Evolutionary conservation across 768 basidiomycete species (phyloP).

Genomic region (Rhodotorula babjevae): DNA sequence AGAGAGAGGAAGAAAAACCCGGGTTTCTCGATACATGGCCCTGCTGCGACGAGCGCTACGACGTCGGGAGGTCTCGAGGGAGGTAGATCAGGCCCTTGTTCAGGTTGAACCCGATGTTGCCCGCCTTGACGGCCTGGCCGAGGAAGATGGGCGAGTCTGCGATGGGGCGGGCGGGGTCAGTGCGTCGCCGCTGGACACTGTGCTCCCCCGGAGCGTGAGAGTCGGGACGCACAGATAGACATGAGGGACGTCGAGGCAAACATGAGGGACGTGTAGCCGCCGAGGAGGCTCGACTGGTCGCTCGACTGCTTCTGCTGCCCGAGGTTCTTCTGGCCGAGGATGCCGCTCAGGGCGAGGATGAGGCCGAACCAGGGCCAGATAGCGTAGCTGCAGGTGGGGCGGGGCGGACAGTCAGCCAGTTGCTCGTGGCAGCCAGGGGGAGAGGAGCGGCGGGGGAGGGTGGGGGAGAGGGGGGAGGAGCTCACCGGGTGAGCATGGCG

Average conservation of each 20-base stretch:
- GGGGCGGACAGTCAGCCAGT: too few species aligned
- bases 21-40: neutral
- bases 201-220: neutral
- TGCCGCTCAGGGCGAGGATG: slow-evolving; percentile 7
- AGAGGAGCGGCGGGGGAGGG: neutral
- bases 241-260: slow-evolving; percentile 17
- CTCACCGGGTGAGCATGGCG: slow-evolving; percentile 25
- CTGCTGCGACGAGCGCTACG: neutral
- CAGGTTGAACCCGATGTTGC: slow-evolving; percentile 6
- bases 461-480: neutral
- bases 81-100: slow-evolving; percentile 10
- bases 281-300: slow-evolving; percentile 9
- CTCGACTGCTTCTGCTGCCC: neutral
- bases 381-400: slow-evolving; percentile 7
- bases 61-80: neutral
- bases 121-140: slow-evolving; percentile 8
- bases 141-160: slow-evolving; percentile 18
- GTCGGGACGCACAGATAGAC: slow-evolving; percentile 5
- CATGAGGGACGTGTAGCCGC: slow-evolving; percentile 22
- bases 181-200: too few species aligned
- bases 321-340: slow-evolving; percentile 14
- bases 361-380: slow-evolving; percentile 29
- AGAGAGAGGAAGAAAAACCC: neutral
- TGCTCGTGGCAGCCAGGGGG: too few species aligned
- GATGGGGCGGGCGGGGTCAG: neutral